phyloP scores from a whole-genome alignment of 1,139 yeast genomes.

The Suzukiozyma palmioleophila region DNA sequence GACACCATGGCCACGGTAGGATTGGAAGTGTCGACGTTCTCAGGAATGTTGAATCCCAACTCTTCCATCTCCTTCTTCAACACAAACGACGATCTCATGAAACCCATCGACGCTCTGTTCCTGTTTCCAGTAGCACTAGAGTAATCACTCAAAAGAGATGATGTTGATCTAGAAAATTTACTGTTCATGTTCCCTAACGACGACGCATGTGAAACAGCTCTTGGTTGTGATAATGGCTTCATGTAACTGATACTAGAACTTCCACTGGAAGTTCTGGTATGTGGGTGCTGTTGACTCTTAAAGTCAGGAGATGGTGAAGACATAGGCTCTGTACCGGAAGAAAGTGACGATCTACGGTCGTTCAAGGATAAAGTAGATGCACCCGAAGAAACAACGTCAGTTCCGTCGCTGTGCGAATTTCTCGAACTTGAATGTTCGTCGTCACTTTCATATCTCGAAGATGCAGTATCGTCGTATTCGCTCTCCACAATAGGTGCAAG shows the following conservation, averaged over 20 bases:
- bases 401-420: slow-evolving; percentile 15
- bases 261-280: slow-evolving; percentile 9
- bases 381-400: slow-evolving; percentile 30
- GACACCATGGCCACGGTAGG: slow-evolving; percentile 20
- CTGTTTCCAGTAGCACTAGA: slow-evolving; percentile 10
- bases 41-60: slow-evolving; percentile 28
- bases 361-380: slow-evolving; percentile 40
- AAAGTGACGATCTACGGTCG: slow-evolving; percentile 26
- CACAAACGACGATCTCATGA: slow-evolving; percentile 38
- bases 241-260: slow-evolving; percentile 12
- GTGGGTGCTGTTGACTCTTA: slow-evolving; percentile 6
- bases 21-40: slow-evolving; percentile 29
- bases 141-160: slow-evolving; percentile 10
- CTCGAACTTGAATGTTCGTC: slow-evolving; percentile 22
- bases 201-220: not conserved
- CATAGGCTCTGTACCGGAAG: slow-evolving; percentile 15
- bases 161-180: slow-evolving; percentile 12
- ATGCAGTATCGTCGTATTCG: slow-evolving; percentile 27
- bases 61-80: slow-evolving; percentile 31
- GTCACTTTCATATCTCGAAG: slow-evolving; percentile 36
- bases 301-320: slow-evolving; percentile 13
- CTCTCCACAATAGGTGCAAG: slow-evolving; percentile 40
- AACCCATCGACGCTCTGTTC: slow-evolving; percentile 32
- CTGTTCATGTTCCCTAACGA: slow-evolving; percentile 7
- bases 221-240: slow-evolving; percentile 10